Evolutionary conservation across 2,329 filamentous ascomycete species (phyloP), one percentile per base, ranked within the genome.

Genomic region (Pseudocercospora crystallina): DNA sequence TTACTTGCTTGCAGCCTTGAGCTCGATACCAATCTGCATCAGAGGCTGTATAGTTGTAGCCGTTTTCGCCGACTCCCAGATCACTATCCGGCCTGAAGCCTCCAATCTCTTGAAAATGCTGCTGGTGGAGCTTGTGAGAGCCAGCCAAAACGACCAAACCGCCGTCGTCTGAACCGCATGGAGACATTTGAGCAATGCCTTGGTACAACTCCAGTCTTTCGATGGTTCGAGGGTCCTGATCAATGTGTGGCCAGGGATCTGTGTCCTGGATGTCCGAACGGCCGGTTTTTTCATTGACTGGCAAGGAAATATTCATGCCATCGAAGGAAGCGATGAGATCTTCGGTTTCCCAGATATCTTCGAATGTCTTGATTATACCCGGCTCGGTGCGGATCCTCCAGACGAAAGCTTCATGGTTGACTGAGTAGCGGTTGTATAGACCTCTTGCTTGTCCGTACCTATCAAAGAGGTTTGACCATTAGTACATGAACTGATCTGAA

Each of bases 81-180:
- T 61, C 57, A 12, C 47, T 34, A 8, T 56, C 47, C 20, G 40
- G 17, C 8, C 48, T 47, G 43, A 57, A 60, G n/a, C 58, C 58
- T 17, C 56, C 56, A 51, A 70, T 65, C 32, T 69, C 59, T 1
- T 67, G 61, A 56, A 77, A 78, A 65, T 75, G 77, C 54, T 75
- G 62, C 43, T 76, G 64, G 39, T 69, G 71, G 1, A 76, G 63
- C 35, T 69, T 71, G 7, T 68, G 56, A 1, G 70, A 72, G 3
- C 75, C 75, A 17, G 70, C 68, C 61, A 76, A 70, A 3, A 76
- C 57, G 35, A 77, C 68, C 8, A 79, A 58, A 1, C 75, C 75
- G 17, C 75, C 75, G 51, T 78, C 76, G 2, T 75, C 64, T 2
- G 69, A 68, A 2, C 76, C 75, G 43, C 72, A 73, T 2, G 73